Percentiles rank a stretch among this genome's conserved stretches.
These are phyloP conservation scores for Otatea glauca DNA, from an alignment of 176 grass and related monocot genomes.

Conservation along the genomic window DNA sequence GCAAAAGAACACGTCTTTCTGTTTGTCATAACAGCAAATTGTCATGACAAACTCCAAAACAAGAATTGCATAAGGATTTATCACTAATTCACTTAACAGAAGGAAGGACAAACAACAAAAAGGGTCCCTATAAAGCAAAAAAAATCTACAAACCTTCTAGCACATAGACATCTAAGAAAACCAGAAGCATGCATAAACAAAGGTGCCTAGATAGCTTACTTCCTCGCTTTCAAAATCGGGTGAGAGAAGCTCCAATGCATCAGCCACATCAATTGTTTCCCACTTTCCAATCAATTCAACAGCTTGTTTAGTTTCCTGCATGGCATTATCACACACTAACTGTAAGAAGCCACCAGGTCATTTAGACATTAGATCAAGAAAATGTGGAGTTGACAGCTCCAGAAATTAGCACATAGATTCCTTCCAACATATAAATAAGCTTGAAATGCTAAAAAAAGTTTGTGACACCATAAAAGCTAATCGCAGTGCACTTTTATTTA, in stretches of 20 bases:
- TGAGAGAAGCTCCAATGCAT: conserved; percentile 94
- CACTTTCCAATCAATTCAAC: conserved; percentile 92
- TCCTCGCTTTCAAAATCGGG: conserved; percentile 93
- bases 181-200: conserved; percentile 20
- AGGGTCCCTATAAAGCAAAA: background rate
- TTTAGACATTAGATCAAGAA: conserved; percentile 20
- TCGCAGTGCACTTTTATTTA: background rate
- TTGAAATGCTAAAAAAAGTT: background rate
- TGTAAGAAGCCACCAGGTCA: conserved; percentile 17
- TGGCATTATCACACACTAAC: conserved; percentile 35
- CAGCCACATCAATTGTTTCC: conserved; percentile 96
- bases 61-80: background rate
- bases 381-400: background rate
- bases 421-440: background rate
- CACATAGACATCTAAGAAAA: conserved; percentile 21
- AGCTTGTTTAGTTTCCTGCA: conserved; percentile 96
- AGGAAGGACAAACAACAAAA: background rate
- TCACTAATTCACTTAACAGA: conserved; percentile 18
- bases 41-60: background rate
- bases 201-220: conserved; percentile 50
- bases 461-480: background rate
- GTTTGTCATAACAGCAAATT: background rate
- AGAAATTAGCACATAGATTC: background rate
- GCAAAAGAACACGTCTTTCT: conserved; percentile 10
- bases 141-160: conserved; percentile 7